Evolutionary conservation across 257 asterid species (phyloP).

Genomic region (Euphrasia confusa): DNA sequence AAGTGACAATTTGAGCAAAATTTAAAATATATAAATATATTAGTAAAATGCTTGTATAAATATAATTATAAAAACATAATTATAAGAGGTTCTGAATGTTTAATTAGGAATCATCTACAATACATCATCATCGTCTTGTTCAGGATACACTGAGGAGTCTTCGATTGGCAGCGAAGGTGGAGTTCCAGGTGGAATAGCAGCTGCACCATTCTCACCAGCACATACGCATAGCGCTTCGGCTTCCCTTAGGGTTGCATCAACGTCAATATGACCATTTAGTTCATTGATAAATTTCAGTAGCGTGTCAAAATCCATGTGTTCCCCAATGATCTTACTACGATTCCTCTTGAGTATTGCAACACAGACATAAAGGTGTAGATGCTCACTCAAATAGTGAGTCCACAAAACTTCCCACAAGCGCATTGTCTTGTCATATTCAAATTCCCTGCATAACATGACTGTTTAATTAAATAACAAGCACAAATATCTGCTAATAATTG

Average conservation of each 20-base stretch:
- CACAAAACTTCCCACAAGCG: conserved; percentile 88
- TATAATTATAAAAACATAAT: too few species aligned
- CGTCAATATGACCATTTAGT: conserved; percentile 78
- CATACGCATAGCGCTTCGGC: conserved; percentile 88
- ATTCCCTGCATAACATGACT: conserved; percentile 60
- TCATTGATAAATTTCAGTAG: conserved; percentile 90
- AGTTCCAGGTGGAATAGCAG: conserved; percentile 92
- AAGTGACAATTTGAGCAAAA: too few species aligned
- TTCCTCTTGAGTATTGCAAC: conserved; percentile 78
- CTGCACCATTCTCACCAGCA: conserved; percentile 95
- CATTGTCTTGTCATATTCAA: conserved; percentile 78
- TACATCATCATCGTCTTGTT: conserved; percentile 60
- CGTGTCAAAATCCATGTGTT: conserved; percentile 92
- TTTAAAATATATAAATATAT: too few species aligned
- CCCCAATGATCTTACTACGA: conserved; percentile 75
- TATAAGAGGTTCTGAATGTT: not conserved
- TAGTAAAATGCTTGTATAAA: too few species aligned
- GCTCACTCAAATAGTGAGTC: conserved; percentile 88
- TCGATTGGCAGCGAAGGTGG: conserved; percentile 88
- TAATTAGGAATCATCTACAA: conserved; percentile 28
- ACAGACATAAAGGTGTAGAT: conserved; percentile 79
- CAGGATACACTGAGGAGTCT: conserved; percentile 63
- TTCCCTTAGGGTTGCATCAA: conserved; percentile 77
- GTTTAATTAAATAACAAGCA: not conserved
- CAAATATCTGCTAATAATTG: not conserved